phyloP scores from a whole-genome alignment of 768 basidiomycete genomes.

The Crepidotus variabilis region DNA sequence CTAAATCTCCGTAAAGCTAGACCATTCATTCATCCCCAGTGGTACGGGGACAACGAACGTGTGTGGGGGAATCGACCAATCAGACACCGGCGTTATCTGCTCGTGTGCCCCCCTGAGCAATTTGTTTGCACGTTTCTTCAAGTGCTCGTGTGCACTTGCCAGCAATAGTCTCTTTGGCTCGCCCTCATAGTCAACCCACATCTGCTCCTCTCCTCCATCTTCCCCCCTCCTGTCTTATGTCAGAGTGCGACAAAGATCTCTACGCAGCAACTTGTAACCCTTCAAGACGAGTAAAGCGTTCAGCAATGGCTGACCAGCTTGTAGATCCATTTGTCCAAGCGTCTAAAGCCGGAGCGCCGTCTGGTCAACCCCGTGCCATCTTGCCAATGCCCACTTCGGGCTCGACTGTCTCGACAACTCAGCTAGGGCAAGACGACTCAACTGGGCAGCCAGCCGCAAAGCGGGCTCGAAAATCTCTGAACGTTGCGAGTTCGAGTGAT shows the following conservation, averaged over 20 bases:
- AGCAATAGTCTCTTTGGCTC: background rate
- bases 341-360: conserved; percentile 4
- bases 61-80: conserved; percentile 16
- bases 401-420: background rate
- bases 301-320: conserved; percentile 12
- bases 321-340: conserved; percentile 3
- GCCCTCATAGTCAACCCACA: background rate
- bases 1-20: background rate
- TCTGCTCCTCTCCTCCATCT: background rate
- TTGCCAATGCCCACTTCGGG: conserved; percentile 17
- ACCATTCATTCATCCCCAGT: background rate
- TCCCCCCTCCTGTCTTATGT: conserved; percentile 8
- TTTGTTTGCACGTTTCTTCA: conserved; percentile 19
- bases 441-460: background rate
- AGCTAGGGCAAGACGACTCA: background rate
- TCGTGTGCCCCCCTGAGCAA: conserved; percentile 13
- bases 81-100: conserved; percentile 5
- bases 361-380: conserved; percentile 16
- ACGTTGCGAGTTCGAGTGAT: background rate
- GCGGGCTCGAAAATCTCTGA: background rate
- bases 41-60: conserved; percentile 10
- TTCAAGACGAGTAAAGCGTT: conserved; percentile 34
- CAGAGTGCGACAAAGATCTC: conserved; percentile 13
- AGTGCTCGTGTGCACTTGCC: conserved; percentile 1
- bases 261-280: conserved; percentile 36